Base-by-base conservation (phyloP, 2,329 filamentous ascomycete species). In the Capronia americana region DNA sequence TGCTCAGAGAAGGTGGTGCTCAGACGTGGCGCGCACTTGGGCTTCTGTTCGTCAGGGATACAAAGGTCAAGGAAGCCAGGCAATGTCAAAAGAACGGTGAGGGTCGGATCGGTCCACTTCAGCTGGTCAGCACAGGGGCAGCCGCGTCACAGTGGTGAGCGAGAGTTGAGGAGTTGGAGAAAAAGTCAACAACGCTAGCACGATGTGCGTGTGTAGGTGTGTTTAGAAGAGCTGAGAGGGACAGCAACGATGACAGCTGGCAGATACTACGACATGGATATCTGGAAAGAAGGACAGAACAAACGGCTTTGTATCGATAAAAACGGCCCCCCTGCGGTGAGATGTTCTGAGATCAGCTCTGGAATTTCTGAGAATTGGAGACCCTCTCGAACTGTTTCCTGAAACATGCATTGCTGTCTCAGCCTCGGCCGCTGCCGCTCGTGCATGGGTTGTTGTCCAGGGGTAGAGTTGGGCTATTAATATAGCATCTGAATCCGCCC, bases 321-420 rank as follows among this genome's bases (percentile, higher is more conserved):
- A 51, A 26, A 4, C 4, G 14, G 23, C 20, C 48, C 48, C 46
- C 23, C 11, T 51, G 48, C 48, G 48, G 48, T 51, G 48, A 51
- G 23, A 51, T 51, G 48, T 23, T 24, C 48, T 51, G 23, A 51
- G 48, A 51, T 51, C 48, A 51, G 20, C 48, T 51, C 48, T 51
- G 20, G 48, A 51, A 51, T 51, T 51, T 51, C 48, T 51, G 48
- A 51, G 48, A 26, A 51, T 51, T 26, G 48, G 48, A 51, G 23
- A 51, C 24, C 48, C 48, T 24, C 48, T 44, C 38, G 38, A 14
- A 20, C 46, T 14, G 46, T 20, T 51, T 51, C 38, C 38, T 51
- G 48, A 51, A 51, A 51, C 48, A 26, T 51, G 17, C 53, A 34
- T 20, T 28, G 53, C 53, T n/a, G 53, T 55, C 53, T 55, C 53